A percentile compares a stretch with the other conserved stretches of the same genome.
These are phyloP conservation scores for Cladophialophora chaetospira DNA, from an alignment of 2,329 filamentous ascomycete genomes.

Conservation along the genomic window DNA sequence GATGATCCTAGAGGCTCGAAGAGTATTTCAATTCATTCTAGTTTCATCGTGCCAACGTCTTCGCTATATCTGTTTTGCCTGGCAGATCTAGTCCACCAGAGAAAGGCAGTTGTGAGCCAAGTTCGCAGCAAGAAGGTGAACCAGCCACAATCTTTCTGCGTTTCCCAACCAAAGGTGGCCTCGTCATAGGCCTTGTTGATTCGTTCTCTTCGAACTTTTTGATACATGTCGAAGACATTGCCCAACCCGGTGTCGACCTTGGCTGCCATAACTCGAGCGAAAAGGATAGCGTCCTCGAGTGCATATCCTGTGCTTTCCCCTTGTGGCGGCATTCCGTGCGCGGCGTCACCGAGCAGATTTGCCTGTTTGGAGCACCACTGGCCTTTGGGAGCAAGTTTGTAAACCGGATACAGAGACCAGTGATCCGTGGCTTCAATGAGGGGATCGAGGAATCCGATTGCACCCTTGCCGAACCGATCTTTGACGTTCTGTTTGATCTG, in stretches of 20 bases:
- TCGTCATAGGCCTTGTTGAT: slow-evolving; percentile 20
- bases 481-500: slow-evolving; percentile 46
- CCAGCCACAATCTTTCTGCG: slow-evolving; percentile 25
- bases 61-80: slow-evolving; percentile 19
- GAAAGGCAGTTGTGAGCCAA: slow-evolving; percentile 19
- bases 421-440: slow-evolving; percentile 46
- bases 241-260: background rate
- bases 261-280: slow-evolving; percentile 13
- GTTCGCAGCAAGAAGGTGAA: slow-evolving; percentile 17
- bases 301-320: slow-evolving; percentile 23
- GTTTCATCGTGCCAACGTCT: slow-evolving; percentile 19
- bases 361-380: slow-evolving; percentile 49
- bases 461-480: slow-evolving; percentile 44
- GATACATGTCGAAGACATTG: slow-evolving; percentile 12
- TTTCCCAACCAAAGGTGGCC: slow-evolving; percentile 22
- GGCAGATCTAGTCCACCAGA: slow-evolving; percentile 24
- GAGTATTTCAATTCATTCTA: slow-evolving; percentile 7
- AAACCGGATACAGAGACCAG: slow-evolving; percentile 48
- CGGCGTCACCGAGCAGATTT: slow-evolving; percentile 50
- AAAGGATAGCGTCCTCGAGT: slow-evolving; percentile 22
- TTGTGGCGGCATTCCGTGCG: slow-evolving; percentile 41
- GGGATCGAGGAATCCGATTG: slow-evolving; percentile 40
- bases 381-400: slow-evolving; percentile 46
- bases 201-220: slow-evolving; percentile 11
- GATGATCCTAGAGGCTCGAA: background rate